Evolutionary conservation across 768 basidiomycete species (phyloP).

Genomic region (Pisolithus tinctorius): DNA sequence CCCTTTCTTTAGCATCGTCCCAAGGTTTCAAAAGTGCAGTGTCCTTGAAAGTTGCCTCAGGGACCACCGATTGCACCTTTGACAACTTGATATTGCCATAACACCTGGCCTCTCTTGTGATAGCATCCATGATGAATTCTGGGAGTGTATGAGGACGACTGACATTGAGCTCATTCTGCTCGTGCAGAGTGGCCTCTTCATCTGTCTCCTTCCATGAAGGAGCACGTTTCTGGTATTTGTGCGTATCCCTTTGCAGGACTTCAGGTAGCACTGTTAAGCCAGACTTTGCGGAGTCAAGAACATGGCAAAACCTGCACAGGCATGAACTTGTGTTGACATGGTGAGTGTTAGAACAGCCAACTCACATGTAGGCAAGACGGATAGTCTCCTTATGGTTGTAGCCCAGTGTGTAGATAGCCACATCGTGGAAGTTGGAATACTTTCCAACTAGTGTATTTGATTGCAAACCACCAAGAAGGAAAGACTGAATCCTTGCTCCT

Average conservation of each 20-base stretch:
- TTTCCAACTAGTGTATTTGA: conserved; percentile 42
- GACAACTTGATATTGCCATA: conserved; percentile 3
- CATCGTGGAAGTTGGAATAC: conserved; percentile 53
- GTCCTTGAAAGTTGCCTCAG: background rate
- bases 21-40: conserved; percentile 31
- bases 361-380: conserved; percentile 49
- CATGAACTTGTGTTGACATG: background rate
- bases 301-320: conserved; percentile 38
- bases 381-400: conserved; percentile 44
- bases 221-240: conserved; percentile 15
- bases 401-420: conserved; percentile 45
- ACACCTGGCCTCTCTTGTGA: conserved; percentile 7
- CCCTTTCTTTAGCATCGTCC: conserved; percentile 25
- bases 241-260: conserved; percentile 25
- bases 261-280: conserved; percentile 39
- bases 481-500: conserved; percentile 37
- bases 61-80: background rate
- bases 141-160: conserved; percentile 6
- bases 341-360: conserved; percentile 1
- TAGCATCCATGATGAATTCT: conserved; percentile 26
- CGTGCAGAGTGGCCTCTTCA: background rate
- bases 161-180: conserved; percentile 4
- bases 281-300: conserved; percentile 57
- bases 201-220: conserved; percentile 23
- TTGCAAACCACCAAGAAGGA: conserved; percentile 44